Conservation (phyloP, 2,329 filamentous ascomycete species). For the Colletotrichum tropicale region DNA sequence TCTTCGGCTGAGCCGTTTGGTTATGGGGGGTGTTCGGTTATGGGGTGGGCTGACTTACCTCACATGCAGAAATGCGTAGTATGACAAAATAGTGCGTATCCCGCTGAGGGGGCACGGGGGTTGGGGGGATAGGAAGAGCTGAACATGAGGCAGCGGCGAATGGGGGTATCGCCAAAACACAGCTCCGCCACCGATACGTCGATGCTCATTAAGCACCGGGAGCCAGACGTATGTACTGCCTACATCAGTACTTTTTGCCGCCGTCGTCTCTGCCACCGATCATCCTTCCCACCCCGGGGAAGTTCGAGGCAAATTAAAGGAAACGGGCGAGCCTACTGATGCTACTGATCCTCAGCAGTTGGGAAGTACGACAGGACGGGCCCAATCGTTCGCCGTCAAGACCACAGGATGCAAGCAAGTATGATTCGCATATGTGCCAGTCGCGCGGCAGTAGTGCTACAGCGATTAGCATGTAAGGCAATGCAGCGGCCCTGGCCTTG, state of each 20-base stretch:
- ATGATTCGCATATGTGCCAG: conserved; percentile 44
- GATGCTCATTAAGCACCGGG: neutral
- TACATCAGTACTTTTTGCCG: neutral
- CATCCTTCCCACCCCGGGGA: neutral
- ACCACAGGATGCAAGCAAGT: conserved; percentile 42
- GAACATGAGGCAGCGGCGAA: neutral
- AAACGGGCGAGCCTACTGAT: neutral
- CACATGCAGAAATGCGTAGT: conserved; percentile 8
- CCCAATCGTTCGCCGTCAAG: conserved; percentile 21
- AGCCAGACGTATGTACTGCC: neutral
- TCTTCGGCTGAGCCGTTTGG: no score
- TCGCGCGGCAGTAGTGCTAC: conserved; percentile 21
- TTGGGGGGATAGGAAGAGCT: neutral
- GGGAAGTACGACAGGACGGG: neutral
- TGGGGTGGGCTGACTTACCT: neutral
- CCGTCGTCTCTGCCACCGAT: neutral
- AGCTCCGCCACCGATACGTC: neutral
- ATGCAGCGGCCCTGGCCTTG: conserved; percentile 19
- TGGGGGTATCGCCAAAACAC: neutral
- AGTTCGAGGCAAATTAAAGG: neutral
- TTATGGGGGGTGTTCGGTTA: no score
- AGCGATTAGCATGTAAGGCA: conserved; percentile 13
- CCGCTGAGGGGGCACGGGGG: neutral
- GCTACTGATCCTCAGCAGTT: neutral
- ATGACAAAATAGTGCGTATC: conserved; percentile 12